Conservation (phyloP, 176 grass and related monocot species). For the Aegilops umbellulata region DNA sequence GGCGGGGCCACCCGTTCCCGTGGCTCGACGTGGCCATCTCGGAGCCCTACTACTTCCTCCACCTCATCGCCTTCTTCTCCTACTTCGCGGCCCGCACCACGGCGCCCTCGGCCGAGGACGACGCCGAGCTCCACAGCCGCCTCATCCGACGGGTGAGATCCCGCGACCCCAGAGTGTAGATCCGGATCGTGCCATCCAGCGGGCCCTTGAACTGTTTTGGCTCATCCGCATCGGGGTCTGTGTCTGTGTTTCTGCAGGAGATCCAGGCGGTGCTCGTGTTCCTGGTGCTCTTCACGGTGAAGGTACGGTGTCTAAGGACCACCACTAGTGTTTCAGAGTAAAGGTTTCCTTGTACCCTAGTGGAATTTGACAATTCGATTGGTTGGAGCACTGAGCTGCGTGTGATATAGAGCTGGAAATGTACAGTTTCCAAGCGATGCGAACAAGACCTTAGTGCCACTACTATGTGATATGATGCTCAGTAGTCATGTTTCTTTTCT, state of each 20-base stretch:
- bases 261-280: conserved; percentile 83
- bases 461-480: not conserved
- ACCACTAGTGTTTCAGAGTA: not conserved
- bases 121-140: conserved; percentile 47
- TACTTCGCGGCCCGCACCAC: conserved; percentile 76
- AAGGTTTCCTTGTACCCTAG: not conserved
- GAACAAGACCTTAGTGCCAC: not conserved
- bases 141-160: conserved; percentile 61
- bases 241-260: conserved; percentile 53
- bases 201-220: not conserved
- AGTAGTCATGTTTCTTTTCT: not conserved
- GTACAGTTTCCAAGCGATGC: not conserved
- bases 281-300: conserved; percentile 67
- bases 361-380: not conserved
- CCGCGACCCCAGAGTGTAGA: not conserved
- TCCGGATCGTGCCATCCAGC: not conserved
- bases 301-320: conserved; percentile 41
- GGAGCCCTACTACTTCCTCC: conserved; percentile 86
- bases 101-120: conserved; percentile 37
- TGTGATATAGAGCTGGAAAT: not conserved
- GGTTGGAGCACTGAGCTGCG: not conserved
- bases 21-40: conserved; percentile 73
- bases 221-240: conserved; percentile 9
- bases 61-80: conserved; percentile 86
- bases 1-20: conserved; percentile 60